Evolutionary conservation across 495 filamentous ascomycete genomes (phyloP), one percentile per base, ranked within the genome.

Genomic region (Cudoniella acicularis): DNA sequence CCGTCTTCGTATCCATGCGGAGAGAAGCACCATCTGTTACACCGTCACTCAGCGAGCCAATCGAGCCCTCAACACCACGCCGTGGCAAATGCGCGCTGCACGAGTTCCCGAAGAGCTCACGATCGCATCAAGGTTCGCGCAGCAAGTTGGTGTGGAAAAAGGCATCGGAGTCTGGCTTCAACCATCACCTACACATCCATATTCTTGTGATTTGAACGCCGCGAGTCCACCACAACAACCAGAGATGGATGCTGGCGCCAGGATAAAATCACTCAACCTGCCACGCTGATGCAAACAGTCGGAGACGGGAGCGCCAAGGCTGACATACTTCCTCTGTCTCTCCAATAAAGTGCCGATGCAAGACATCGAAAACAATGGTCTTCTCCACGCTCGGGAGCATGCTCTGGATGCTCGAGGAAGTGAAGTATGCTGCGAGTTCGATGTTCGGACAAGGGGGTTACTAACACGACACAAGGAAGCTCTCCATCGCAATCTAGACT

Each of bases 1-100:
- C 43, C 21, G n/a, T 21, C 52, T 9, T 50, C 48, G 25, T 10
- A 10, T 13, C 48, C 23, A 47, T 50, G 48, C 23, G 48, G 8
- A 23, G 51, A 41, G 40, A 50, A 41, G 21, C 59, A 57, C 59
- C 51, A 25, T 26, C 42, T 10, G 51, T 61, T 61, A 56, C 58
- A 61, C 58, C 18, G 26, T 26, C 6, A 13, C 30, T 4, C 30
- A 13, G 30, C 4, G 30, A 36, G 13, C 30, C 30, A 36, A 36
- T 36, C 30, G 30, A 36, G 30, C 30, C 30, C 13, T 36, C 30
- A 4, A 13, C 30, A 36, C 4, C 30, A 36, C 30, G 30, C 30
- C 30, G 13, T 36, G 13, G 30, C 30, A 36, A 36, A 36, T 36
- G 30, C 30, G 4, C 30, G 30, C 30, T 36, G 30, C 30, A 36